phyloP scores from a whole-genome alignment of 2,329 filamentous ascomycete species.

The Verticillium klebahnii region DNA sequence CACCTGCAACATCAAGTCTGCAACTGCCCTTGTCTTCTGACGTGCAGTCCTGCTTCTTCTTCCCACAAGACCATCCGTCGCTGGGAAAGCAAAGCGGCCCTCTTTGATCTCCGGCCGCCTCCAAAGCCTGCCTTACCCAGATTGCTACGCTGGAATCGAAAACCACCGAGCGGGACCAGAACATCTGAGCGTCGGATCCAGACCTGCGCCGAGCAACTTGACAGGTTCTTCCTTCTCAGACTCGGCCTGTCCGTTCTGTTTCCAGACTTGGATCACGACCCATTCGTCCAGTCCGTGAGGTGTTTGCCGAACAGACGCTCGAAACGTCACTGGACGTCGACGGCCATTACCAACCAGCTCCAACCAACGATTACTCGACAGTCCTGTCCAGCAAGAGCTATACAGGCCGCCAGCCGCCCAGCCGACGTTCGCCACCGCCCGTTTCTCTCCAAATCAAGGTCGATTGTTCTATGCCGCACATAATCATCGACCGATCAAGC shows the following conservation, averaged over 20 bases:
- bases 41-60: background rate
- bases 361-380: background rate
- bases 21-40: constrained; percentile 3
- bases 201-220: background rate
- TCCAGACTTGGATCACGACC: background rate
- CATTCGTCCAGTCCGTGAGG: background rate
- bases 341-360: background rate
- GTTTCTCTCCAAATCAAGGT: background rate
- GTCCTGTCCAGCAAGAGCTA: background rate
- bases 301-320: background rate
- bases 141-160: background rate
- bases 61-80: background rate
- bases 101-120: background rate
- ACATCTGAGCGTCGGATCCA: constrained; percentile 3
- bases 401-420: background rate
- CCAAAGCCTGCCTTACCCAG: background rate
- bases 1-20: constrained; percentile 4
- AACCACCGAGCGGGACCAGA: background rate
- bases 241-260: background rate
- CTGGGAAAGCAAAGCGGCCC: background rate
- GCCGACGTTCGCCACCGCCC: background rate
- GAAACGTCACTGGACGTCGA: background rate
- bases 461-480: background rate
- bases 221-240: background rate
- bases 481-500: background rate